Percentiles rank a stretch among this genome's conserved stretches.
phyloP scores from a whole-genome alignment of 495 filamentous ascomycete species.

The Recurvomyces mirabilis region DNA sequence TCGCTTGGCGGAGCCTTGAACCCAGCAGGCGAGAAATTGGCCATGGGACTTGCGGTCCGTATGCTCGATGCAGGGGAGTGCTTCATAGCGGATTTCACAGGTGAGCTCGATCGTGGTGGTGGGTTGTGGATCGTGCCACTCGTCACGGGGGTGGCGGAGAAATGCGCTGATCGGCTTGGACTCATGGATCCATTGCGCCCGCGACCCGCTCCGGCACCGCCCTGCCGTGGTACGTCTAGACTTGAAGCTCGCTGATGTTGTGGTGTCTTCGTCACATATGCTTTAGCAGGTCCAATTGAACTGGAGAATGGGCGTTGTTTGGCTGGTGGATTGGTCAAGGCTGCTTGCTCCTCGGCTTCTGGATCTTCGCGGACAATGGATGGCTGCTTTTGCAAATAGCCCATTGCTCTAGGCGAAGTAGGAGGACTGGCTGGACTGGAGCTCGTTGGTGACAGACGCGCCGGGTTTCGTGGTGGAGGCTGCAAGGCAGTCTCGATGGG shows the following conservation, averaged over 20 bases:
- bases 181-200: conserved; percentile 29
- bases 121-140: conserved; percentile 55
- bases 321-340: not conserved
- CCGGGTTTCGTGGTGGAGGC: conserved; percentile 17
- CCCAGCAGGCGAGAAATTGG: conserved; percentile 15
- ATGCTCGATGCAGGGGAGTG: conserved; percentile 34
- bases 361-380: conserved; percentile 52
- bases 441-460: conserved; percentile 2
- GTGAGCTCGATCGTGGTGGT: conserved; percentile 68
- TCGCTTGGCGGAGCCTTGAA: conserved; percentile 42
- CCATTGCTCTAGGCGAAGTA: conserved; percentile 2
- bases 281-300: conserved; percentile 9
- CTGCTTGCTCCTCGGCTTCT: conserved; percentile 36
- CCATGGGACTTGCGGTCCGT: conserved; percentile 22
- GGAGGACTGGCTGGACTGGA: conserved; percentile 8
- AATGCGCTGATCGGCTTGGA: conserved; percentile 61
- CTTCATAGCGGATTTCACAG: conserved; percentile 79
- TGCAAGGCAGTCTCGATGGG: conserved; percentile 38
- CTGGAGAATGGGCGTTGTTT: not conserved
- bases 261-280: conserved; percentile 1
- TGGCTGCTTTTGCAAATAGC: conserved; percentile 39
- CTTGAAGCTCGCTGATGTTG: conserved; percentile 13
- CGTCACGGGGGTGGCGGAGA: conserved; percentile 49
- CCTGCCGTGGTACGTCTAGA: conserved; percentile 12
- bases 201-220: not conserved